Evolutionary conservation across 2,329 filamentous ascomycete genomes (phyloP).

Genomic region (Mariannaea sp.): DNA sequence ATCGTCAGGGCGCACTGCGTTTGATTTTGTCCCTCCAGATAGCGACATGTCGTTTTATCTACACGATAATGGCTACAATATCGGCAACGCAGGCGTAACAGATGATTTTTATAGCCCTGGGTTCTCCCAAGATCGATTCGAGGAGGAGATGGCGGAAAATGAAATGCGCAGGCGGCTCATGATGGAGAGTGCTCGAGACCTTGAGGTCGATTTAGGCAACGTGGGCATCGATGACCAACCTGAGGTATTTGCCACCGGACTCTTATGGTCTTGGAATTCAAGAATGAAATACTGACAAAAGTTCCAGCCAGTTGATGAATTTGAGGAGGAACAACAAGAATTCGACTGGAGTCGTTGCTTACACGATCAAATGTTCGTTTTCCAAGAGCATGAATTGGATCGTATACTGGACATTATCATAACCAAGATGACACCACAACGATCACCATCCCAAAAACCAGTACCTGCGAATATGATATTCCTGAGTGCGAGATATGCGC

Average conservation of each 20-base stretch:
- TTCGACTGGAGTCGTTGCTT: constrained; percentile 95
- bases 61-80: constrained; percentile 90
- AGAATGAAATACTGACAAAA: constrained; percentile 7
- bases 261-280: background rate
- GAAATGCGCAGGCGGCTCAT: constrained; percentile 96
- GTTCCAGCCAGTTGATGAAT: constrained; percentile 70
- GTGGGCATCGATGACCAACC: constrained; percentile 94
- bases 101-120: constrained; percentile 96
- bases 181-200: constrained; percentile 98
- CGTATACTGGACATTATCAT: constrained; percentile 94
- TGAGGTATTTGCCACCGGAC: constrained; percentile 64
- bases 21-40: constrained; percentile 93
- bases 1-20: constrained; percentile 88
- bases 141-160: constrained; percentile 96
- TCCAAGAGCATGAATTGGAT: constrained; percentile 91
- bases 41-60: constrained; percentile 97
- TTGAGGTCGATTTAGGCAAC: constrained; percentile 95
- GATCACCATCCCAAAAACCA: constrained; percentile 95
- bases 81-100: constrained; percentile 76
- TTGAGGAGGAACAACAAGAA: constrained; percentile 87
- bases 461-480: constrained; percentile 98
- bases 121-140: constrained; percentile 90
- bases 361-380: constrained; percentile 99
- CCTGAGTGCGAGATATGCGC: constrained; percentile 90
- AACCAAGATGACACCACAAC: constrained; percentile 95